These are phyloP conservation scores for Sclerotinia glacialis DNA, from an alignment of 2,329 filamentous ascomycete genomes.

Conservation along the genomic window DNA sequence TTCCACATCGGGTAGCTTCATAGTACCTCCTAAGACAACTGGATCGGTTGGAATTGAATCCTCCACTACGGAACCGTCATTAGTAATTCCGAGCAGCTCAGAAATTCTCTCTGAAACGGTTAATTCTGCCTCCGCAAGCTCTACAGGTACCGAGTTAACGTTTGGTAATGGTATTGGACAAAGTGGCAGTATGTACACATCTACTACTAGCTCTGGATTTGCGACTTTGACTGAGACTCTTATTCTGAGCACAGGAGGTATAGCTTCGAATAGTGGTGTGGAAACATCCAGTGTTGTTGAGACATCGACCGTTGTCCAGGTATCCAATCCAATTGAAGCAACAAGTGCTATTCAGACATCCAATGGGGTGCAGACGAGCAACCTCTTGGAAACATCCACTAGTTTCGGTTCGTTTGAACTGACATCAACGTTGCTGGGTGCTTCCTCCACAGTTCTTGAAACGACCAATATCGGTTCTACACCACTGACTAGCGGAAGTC, in stretches of 20 bases:
- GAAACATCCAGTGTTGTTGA: neutral
- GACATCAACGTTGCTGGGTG: neutral
- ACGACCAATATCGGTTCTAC: neutral
- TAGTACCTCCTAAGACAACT: neutral
- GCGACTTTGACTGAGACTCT: neutral
- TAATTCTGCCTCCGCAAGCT: neutral
- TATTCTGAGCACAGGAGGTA: neutral
- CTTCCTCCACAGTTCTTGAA: neutral
- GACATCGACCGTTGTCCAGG: neutral
- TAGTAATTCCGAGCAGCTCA: neutral
- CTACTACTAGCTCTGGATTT: neutral
- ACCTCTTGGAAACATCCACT: neutral
- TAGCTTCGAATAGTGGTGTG: neutral
- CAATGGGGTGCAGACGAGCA: neutral
- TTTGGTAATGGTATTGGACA: conserved; percentile 4
- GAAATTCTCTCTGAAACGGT: neutral
- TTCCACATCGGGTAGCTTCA: neutral
- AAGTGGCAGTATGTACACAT: conserved; percentile 9
- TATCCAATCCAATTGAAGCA: neutral
- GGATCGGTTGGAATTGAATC: neutral
- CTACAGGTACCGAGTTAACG: neutral
- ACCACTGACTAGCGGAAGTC: neutral
- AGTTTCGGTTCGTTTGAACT: neutral
- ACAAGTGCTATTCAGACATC: neutral
- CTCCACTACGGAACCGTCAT: neutral